These are phyloP conservation scores for Thielaviopsis ethacetica DNA, from an alignment of 2,329 filamentous ascomycete species.

Conservation along the genomic window DNA sequence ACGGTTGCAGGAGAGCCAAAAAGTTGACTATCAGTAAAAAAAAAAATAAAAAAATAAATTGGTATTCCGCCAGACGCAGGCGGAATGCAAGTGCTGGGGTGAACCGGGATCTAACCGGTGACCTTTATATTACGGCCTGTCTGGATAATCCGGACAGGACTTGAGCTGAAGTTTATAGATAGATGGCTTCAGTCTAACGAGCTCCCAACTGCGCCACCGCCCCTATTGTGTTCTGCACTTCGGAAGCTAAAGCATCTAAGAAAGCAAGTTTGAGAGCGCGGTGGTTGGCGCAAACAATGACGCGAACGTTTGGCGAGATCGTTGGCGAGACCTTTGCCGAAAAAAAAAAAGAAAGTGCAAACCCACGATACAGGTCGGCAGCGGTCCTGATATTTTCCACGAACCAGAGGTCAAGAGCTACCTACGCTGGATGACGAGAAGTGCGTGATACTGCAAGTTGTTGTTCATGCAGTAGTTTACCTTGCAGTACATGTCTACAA, in stretches of 20 bases:
- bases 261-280: not conserved
- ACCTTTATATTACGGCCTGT: slow-evolving; percentile 1
- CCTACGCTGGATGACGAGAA: too few species aligned
- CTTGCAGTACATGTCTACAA: too few species aligned
- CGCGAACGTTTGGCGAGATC: not conserved
- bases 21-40: not conserved
- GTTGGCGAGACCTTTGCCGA: too few species aligned
- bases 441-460: too few species aligned
- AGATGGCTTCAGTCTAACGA: slow-evolving; percentile 4
- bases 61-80: too few species aligned
- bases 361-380: not conserved
- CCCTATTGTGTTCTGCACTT: not conserved
- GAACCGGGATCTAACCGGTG: slow-evolving; percentile 7
- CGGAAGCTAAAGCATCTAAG: too few species aligned
- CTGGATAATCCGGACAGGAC: not conserved
- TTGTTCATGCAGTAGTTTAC: too few species aligned
- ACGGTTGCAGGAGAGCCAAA: not conserved
- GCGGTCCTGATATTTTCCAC: not conserved
- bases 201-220: slow-evolving; percentile 7
- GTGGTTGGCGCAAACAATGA: not conserved
- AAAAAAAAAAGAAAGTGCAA: too few species aligned
- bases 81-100: not conserved
- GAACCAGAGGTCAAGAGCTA: not conserved
- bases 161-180: slow-evolving; percentile 1
- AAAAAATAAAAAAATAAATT: not conserved